Evolutionary conservation across 306 rosid species (phyloP), one percentile per base, ranked within the genome.

Genomic region (Vigna nakashimae): DNA sequence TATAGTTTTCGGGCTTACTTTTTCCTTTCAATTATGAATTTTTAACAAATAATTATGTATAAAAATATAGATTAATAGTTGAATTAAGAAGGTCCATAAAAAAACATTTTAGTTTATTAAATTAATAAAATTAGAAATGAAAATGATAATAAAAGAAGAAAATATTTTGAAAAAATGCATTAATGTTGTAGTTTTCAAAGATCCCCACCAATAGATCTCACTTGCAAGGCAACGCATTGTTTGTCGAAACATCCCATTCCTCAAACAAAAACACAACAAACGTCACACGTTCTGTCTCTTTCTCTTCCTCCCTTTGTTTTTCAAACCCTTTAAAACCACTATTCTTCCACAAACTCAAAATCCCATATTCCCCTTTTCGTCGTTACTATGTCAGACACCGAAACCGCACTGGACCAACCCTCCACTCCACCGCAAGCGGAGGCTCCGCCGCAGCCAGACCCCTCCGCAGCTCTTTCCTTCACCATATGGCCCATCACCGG

Each of bases 401-500:
- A 55, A 55, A 26, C 20, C 55, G 36, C 26, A 36, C 80, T 55
- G 65, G 56, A 76, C 11, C 67, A 55, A 16, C 6, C 56, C 65
- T 16, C 56, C 58, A 0, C 60, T 32, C 70, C 76, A 6, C 63
- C 51, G 30, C 40, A 58, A 0, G 15, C 76, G 0, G 18, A 32
- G 42, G 42, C 76, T 32, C 70, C 76, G 15, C 63, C 42, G 30
- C 40, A 46, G 1, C 18, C 76, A 0, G 15, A 32, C 36, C 32
- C n/a, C 40, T 1, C 22, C 56, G 18, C 24, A 22, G 24, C 57
- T 10, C 6, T 12, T 34, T 11, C 64, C 36, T 57, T 57, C 64
- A 24, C 36, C 91, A 85, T 95, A 5, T 95, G 99, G 99, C 99
- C 99, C 3, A 97, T 98, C 45, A 79, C 98, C 7, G 88, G 91